Evolutionary conservation across 2,329 filamentous ascomycete species (phyloP), one percentile per base, ranked within the genome.

Genomic region (Colletotrichum australisinense): DNA sequence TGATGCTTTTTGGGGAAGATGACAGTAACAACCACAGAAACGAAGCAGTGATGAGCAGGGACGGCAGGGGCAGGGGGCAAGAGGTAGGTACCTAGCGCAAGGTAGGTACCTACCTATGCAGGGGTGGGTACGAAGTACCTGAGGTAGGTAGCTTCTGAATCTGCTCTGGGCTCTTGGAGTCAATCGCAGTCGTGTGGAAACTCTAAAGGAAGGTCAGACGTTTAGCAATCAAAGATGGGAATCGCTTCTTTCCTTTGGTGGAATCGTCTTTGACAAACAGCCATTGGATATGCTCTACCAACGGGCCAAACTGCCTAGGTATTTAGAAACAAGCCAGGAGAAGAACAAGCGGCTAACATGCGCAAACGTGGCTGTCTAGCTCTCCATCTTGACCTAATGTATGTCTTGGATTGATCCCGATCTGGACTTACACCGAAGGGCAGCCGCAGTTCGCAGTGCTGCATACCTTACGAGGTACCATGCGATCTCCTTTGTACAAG

Each of bases 111-210:
- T n/a, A 9, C 22, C 9, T 32, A 32, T 32, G 24, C 55, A 63
- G 66, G 57, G 58, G 57, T 42, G 28, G 64, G 26, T 53, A 57
- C 30, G 19, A 49, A 19, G 42, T 49, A 49, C 16, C 2, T 19
- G 7, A 59, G 64, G 56, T 53, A 59, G 64, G 56, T 53, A 57
- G 38, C 53, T 67, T 49, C 60, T 42, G 42, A n/a, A 63, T 63
- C 42, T 63, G 59, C 24, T 62, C 46, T 62, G 42, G 19, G 19
- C 19, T 22, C 42, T n/a, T n/a, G 42, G 8, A n/a, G 42, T 49
- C 42, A 49, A 22, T n/a, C 22, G 19, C 42, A 49, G 42, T 19
- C 16, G 16, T 14, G 16, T 49, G 19, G 42, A 49, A 49, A 49
- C 42, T 46, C 42, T 11, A 49, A 19, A 19, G 38, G 38, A 19